Percentiles rank a stretch among this genome's conserved stretches.
Evolutionary conservation across 495 filamentous ascomycete species (phyloP).

Genomic region (Annulohypoxylon maeteangense): DNA sequence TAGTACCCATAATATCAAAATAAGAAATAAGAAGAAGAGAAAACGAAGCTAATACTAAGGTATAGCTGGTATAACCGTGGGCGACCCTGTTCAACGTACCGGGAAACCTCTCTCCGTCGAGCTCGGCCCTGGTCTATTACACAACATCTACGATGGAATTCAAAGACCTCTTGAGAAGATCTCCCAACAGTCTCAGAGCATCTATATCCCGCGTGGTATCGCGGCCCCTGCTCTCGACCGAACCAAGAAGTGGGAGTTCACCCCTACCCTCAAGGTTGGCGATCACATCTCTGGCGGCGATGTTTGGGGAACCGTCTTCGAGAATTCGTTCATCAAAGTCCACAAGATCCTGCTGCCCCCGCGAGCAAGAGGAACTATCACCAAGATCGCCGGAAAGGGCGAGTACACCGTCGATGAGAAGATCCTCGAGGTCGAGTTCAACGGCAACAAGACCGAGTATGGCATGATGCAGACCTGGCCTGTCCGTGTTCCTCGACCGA

Average conservation of each 20-base stretch:
- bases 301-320: conserved; percentile 90
- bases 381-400: conserved; percentile 84
- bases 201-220: conserved; percentile 98
- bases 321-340: conserved; percentile 94
- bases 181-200: conserved; percentile 76
- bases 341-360: conserved; percentile 97
- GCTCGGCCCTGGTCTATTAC: conserved; percentile 94
- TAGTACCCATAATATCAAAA: not conserved
- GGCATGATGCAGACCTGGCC: conserved; percentile 99
- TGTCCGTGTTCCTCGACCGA: conserved; percentile 93
- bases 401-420: conserved; percentile 95
- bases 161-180: conserved; percentile 93
- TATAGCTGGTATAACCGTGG: conserved; percentile 91
- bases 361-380: conserved; percentile 89
- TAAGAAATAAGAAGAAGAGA: conserved; percentile 11
- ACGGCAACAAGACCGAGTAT: conserved; percentile 91
- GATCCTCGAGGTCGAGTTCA: conserved; percentile 95
- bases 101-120: conserved; percentile 97
- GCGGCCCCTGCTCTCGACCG: conserved; percentile 87
- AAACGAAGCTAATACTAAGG: conserved; percentile 23
- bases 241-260: conserved; percentile 94
- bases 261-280: conserved; percentile 87
- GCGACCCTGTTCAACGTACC: conserved; percentile 89
- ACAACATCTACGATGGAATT: conserved; percentile 99
- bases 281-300: conserved; percentile 97